Conservation (phyloP, 2,329 filamentous ascomycete genomes). For the Colletotrichum eremochloae region DNA sequence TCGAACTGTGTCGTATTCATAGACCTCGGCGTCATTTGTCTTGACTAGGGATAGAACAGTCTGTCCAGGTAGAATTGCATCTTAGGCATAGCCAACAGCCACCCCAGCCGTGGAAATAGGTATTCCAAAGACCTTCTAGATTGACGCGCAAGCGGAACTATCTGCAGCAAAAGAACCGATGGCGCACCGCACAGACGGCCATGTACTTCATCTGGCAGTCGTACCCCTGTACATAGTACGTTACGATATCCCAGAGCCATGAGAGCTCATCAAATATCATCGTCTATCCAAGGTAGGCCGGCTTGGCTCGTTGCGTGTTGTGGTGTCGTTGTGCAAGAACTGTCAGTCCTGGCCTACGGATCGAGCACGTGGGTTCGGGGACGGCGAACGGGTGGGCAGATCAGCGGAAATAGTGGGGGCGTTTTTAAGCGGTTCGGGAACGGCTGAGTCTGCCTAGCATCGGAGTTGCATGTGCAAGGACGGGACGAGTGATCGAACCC, state of each 20-base stretch:
- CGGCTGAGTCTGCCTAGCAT: conserved; percentile 4
- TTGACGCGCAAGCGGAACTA: background rate
- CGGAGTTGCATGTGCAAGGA: conserved; percentile 9
- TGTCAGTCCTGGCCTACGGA: conserved; percentile 35
- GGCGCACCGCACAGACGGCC: background rate
- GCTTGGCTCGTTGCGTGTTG: conserved; percentile 13
- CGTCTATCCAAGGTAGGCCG: conserved; percentile 5
- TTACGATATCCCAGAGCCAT: background rate
- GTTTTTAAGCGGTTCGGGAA: conserved; percentile 7
- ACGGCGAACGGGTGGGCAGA: conserved; percentile 19
- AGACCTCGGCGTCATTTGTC: background rate
- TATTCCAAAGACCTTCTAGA: conserved; percentile 21
- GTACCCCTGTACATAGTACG: background rate
- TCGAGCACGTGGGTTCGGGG: conserved; percentile 36
- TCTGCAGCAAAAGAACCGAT: conserved; percentile 15
- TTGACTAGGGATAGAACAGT: background rate
- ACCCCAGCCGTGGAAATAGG: conserved; percentile 11
- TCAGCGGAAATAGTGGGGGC: conserved; percentile 21
- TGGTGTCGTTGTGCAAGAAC: conserved; percentile 1
- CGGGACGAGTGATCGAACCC: background rate
- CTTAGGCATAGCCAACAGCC: background rate
- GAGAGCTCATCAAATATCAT: conserved; percentile 20
- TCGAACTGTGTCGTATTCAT: background rate
- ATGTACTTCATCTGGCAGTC: conserved; percentile 20
- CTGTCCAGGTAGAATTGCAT: background rate